Base-by-base conservation (phyloP, 495 filamentous ascomycete genomes). In the Xylaria sp. region DNA sequence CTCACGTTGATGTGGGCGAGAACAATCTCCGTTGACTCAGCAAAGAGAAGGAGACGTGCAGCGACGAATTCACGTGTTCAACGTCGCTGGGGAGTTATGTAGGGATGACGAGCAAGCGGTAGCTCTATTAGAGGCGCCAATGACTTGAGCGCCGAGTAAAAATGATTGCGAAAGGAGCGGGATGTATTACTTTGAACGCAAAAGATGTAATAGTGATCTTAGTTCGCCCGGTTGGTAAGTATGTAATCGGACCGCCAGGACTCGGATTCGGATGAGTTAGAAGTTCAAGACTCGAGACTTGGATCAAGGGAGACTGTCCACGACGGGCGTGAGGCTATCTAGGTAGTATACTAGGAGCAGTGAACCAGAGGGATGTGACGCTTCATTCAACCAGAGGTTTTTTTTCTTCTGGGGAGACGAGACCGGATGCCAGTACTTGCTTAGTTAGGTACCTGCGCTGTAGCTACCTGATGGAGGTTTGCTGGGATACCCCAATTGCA, bases 21-120 rank as follows among this genome's bases (percentile, higher is more conserved):
- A 41, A 50, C 21, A 67, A 70, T 73, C 78, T 74, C 79, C 78
- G 75, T 79, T 73, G 55, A 81, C 79, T 80, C 80, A 81, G 72
- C 61, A 52, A 81, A 81, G 80, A 82, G 80, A 79, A 77, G 78
- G 78, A 79, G 78, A 74, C n/a, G 41, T 48, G n/a, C 5, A 48
- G 43, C 40, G 57, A 44, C n/a, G 55, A 48, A 57, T 40, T 46
- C 41, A 12, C 41, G 41, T 61, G 41, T 61, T 62, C 35, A 40
- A 58, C 48, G 19, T 55, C 52, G 53, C 55, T 35, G 61, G 61
- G 46, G 41, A 33, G 19, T 58, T 21, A n/a, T 15, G 46, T 61
- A 46, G 24, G 12, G 8, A 43, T 9, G 8, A 40, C 44, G 64
- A 68, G 26, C 52, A 61, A 52, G 19, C 15, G n/a, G 21, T 59